Conservation (phyloP, 345 rosid species). For the Eucalyptus leucophloia region DNA sequence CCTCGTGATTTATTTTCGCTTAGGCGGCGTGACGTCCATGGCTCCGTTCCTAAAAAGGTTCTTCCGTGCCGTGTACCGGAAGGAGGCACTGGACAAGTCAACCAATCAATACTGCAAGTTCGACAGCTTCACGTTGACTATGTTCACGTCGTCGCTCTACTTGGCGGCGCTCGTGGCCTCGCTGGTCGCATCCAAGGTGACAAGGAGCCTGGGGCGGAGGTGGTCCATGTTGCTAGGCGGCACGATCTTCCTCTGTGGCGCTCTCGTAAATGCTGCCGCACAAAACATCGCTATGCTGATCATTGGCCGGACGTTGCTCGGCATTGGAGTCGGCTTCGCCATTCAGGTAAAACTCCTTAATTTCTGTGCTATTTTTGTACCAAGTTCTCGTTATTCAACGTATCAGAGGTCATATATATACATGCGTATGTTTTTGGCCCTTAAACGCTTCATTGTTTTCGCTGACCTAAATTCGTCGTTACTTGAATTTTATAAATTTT, state of each 20-base stretch:
- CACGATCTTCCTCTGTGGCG: slow-evolving; percentile 26
- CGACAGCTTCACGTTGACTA: slow-evolving; percentile 16
- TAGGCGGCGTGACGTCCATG: slow-evolving; percentile 53
- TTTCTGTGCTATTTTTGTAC: background rate
- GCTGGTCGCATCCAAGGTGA: slow-evolving; percentile 26
- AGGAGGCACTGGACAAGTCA: background rate
- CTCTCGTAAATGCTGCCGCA: slow-evolving; percentile 30
- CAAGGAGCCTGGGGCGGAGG: slow-evolving; percentile 24
- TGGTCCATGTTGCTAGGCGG: slow-evolving; percentile 33
- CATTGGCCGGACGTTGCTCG: slow-evolving; percentile 34
- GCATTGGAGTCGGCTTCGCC: slow-evolving; percentile 44
- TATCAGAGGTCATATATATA: background rate
- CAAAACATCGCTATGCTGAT: slow-evolving; percentile 30
- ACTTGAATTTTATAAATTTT: background rate
- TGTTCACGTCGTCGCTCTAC: slow-evolving; percentile 50
- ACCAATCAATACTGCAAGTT: slow-evolving; percentile 39
- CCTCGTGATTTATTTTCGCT: background rate
- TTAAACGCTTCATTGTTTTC: background rate
- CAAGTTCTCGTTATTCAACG: background rate
- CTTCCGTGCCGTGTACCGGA: slow-evolving; percentile 26
- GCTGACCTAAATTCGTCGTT: background rate
- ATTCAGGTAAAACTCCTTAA: slow-evolving; percentile 11
- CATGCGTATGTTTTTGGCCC: background rate
- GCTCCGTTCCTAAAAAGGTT: slow-evolving; percentile 21
- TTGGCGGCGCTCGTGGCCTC: slow-evolving; percentile 42